phyloP scores from a whole-genome alignment of 1,284 basidiomycete species.

The Mycena citricolor region DNA sequence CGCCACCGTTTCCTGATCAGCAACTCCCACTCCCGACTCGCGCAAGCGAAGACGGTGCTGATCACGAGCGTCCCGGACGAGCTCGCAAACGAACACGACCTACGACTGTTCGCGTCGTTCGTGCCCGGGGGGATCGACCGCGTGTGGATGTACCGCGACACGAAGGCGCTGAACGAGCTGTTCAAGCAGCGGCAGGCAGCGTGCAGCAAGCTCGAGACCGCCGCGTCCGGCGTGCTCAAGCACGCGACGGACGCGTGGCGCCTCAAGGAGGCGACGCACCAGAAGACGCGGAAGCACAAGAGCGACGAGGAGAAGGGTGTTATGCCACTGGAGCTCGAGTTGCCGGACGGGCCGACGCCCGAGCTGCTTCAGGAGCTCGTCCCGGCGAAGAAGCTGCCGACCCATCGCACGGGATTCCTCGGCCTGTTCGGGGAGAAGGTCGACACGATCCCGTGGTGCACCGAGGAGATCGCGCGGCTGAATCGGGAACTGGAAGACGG shows the following conservation, averaged over 20 bases:
- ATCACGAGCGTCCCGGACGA: slow-evolving; percentile 72
- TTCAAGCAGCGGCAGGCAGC: slow-evolving; percentile 59
- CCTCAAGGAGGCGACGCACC: slow-evolving; percentile 30
- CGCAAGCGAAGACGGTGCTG: slow-evolving; percentile 78
- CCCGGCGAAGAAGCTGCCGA: slow-evolving; percentile 54
- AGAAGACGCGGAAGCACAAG: slow-evolving; percentile 30
- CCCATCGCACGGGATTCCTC: slow-evolving; percentile 55
- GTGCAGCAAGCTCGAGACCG: slow-evolving; percentile 62
- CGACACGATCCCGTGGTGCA: slow-evolving; percentile 74
- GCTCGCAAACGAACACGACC: slow-evolving; percentile 57
- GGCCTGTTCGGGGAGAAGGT: slow-evolving; percentile 69
- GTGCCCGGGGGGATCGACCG: slow-evolving; percentile 77
- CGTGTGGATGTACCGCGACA: slow-evolving; percentile 73
- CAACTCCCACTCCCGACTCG: slow-evolving; percentile 57
- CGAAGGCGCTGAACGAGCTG: slow-evolving; percentile 55
- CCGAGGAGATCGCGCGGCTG: slow-evolving; percentile 50
- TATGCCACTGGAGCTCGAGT: slow-evolving; percentile 16
- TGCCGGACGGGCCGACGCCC: slow-evolving; percentile 27
- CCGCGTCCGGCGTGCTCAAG: slow-evolving; percentile 60
- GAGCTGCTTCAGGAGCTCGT: slow-evolving; percentile 53
- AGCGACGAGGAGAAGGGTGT: slow-evolving; percentile 32
- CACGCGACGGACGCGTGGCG: slow-evolving; percentile 45
- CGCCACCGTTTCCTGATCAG: slow-evolving; percentile 72
- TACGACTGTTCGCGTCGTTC: slow-evolving; percentile 64
- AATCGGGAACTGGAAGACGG: slow-evolving; percentile 47